A percentile compares a stretch with the other conserved stretches of the same genome.
Evolutionary conservation across 116 monocot species (phyloP).

Genomic region (Dioscorea cayenensis): DNA sequence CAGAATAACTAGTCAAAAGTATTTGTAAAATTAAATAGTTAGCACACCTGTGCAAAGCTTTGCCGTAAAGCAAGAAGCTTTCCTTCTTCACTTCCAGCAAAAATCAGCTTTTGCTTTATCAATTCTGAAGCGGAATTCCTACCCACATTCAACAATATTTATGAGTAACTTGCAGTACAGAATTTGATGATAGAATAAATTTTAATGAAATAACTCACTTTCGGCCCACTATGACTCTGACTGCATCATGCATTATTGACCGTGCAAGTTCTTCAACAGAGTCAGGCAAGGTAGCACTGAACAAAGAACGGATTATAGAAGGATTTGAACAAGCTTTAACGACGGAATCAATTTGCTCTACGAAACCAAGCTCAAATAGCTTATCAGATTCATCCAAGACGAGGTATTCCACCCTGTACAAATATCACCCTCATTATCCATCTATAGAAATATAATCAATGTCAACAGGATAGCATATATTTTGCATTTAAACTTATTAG

Average conservation of each 20-base stretch:
- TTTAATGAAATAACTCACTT: conserved; percentile 43
- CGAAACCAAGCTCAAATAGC: conserved; percentile 92
- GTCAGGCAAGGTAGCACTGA: conserved; percentile 95
- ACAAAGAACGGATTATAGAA: conserved; percentile 66
- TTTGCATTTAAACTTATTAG: not conserved
- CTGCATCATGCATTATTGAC: conserved; percentile 94
- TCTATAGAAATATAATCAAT: not conserved
- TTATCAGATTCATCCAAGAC: conserved; percentile 98
- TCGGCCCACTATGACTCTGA: conserved; percentile 80
- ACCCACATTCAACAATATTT: conserved; percentile 7
- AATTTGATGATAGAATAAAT: not conserved
- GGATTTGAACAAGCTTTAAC: conserved; percentile 94
- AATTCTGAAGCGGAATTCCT: conserved; percentile 88
- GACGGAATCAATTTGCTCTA: conserved; percentile 82
- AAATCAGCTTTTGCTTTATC: conserved; percentile 83
- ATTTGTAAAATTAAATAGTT: not conserved
- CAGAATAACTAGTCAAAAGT: not conserved
- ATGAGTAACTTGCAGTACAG: not conserved
- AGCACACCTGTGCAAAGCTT: conserved; percentile 77
- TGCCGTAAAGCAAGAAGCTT: conserved; percentile 93
- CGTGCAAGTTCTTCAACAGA: conserved; percentile 91
- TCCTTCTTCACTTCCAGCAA: conserved; percentile 93
- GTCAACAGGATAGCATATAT: not conserved
- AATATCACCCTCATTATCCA: not conserved
- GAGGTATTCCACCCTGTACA: conserved; percentile 86